Conservation (phyloP, 345 rosid genomes). For the Euphorbia pulcherrima region DNA sequence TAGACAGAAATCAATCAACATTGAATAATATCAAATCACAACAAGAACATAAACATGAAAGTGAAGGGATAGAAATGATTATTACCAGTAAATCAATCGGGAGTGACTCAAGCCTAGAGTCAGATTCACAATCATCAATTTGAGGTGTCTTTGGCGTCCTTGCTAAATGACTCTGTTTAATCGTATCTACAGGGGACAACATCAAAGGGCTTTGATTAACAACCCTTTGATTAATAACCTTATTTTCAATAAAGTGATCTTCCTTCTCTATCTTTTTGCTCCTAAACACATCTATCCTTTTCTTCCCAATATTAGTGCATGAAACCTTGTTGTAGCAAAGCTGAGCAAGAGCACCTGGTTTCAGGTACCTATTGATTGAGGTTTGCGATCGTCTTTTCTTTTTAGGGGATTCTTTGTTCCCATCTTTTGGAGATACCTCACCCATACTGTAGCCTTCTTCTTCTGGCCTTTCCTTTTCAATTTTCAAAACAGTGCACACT, state of each 20-base stretch:
- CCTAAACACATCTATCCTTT: constrained; percentile 51
- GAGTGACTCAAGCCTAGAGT: constrained; percentile 75
- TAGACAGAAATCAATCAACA: neutral
- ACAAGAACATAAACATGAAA: neutral
- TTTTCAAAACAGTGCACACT: neutral
- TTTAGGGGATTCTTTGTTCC: constrained; percentile 35
- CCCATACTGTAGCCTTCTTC: constrained; percentile 39
- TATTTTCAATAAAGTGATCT: constrained; percentile 23
- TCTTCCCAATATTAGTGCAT: constrained; percentile 69
- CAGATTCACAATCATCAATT: constrained; percentile 44
- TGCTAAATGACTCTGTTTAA: constrained; percentile 38
- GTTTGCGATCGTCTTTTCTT: constrained; percentile 53
- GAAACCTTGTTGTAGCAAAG: constrained; percentile 50
- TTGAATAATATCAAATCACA: neutral
- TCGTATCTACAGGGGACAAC: constrained; percentile 52
- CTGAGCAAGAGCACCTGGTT: constrained; percentile 85
- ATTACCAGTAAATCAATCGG: constrained; percentile 85
- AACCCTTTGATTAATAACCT: constrained; percentile 38
- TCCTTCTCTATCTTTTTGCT: constrained; percentile 36
- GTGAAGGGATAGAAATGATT: neutral
- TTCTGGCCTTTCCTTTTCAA: neutral
- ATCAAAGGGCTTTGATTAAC: constrained; percentile 49
- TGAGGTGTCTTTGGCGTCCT: constrained; percentile 81
- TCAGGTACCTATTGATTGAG: constrained; percentile 58
- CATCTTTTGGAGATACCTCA: constrained; percentile 57